Percentiles rank a stretch among this genome's conserved stretches.
These are phyloP conservation scores for Kuraishia piskuri DNA, from an alignment of 805 yeast species.

Conservation along the genomic window DNA sequence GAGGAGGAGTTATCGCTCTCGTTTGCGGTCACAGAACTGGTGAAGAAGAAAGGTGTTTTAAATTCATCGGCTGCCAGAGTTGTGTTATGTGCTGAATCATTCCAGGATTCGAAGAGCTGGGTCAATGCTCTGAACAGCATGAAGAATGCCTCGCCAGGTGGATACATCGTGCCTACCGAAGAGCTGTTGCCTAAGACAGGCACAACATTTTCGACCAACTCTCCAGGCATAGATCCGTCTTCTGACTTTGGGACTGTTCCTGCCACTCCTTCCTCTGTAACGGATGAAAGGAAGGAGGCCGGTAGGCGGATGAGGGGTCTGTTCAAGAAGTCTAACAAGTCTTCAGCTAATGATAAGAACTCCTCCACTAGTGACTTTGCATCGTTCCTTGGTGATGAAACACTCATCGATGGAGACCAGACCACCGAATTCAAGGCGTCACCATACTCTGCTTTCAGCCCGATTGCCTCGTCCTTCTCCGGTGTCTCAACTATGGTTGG, in stretches of 20 bases:
- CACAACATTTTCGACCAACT: background rate
- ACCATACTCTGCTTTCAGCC: slow-evolving; percentile 2
- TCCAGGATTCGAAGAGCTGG: slow-evolving; percentile 40
- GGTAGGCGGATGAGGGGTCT: slow-evolving; percentile 4
- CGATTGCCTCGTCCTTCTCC: background rate
- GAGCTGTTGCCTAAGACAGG: background rate
- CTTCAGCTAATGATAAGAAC: background rate
- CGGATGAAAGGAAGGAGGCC: background rate
- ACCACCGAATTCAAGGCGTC: slow-evolving; percentile 1
- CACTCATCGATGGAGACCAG: background rate
- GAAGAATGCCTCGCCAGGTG: slow-evolving; percentile 1
- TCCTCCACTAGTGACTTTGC: background rate
- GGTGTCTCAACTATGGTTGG: background rate
- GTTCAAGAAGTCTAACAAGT: slow-evolving; percentile 3
- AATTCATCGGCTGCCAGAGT: slow-evolving; percentile 19
- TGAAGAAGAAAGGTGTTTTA: slow-evolving; percentile 22
- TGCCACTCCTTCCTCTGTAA: background rate
- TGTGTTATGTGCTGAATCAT: slow-evolving; percentile 71
- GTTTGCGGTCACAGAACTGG: slow-evolving; percentile 16
- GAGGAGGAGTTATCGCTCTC: slow-evolving; percentile 13
- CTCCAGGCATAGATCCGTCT: background rate
- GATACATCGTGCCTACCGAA: background rate
- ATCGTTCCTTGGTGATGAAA: background rate
- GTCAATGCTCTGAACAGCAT: slow-evolving; percentile 5
- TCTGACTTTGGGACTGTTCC: background rate